Evolutionary conservation across 768 basidiomycete species (phyloP), one percentile per base, ranked within the genome.

Genomic region (Suillus alpinus): DNA sequence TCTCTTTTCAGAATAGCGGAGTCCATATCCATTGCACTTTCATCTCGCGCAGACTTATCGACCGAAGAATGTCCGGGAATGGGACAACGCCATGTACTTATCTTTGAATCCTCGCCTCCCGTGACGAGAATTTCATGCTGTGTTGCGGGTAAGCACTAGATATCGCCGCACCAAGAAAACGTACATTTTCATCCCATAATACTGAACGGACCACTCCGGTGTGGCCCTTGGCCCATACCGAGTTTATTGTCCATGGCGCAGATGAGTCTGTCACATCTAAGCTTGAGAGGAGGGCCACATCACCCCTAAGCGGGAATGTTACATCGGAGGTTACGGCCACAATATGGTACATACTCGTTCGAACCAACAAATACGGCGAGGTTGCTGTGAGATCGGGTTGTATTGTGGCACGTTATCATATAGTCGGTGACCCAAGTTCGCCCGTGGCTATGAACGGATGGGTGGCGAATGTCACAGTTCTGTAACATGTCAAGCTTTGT

Each of bases 341-440:
- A 32, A 50, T 50, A 53, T 52, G 16, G 36, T 16, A 63, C 81
- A 36, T 68, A 87, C 91, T 90, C 86, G 57, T 92, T 91, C 1
- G 90, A 90, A 0, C 90, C 91, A 5, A 84, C 81, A 58, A 91
- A 88, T 4, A 91, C 71, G 34, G 78, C 79, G 9, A 89, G 72
- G 20, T 66, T 64, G n/a, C 56, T 62, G 44, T 69, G 63, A 37
- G 47, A 58, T 59, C 56, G 66, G 32, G 9, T 57, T 6, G 66
- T 67, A 23, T 60, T 66, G 53, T 82, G 78, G 46, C 83, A 85
- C 12, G 79, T 79, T 57, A 92, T 83, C 40, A 91, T 73, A 73
- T 92, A 91, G 68, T 92, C 89, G 1, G 89, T 89, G n/a, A 87
- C 83, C 90, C 90, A 92, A 57, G 84, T 85, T 46, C 80, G 73